Base-by-base conservation (phyloP, 306 rosid genomes). In the Castanospermum australe region DNA sequence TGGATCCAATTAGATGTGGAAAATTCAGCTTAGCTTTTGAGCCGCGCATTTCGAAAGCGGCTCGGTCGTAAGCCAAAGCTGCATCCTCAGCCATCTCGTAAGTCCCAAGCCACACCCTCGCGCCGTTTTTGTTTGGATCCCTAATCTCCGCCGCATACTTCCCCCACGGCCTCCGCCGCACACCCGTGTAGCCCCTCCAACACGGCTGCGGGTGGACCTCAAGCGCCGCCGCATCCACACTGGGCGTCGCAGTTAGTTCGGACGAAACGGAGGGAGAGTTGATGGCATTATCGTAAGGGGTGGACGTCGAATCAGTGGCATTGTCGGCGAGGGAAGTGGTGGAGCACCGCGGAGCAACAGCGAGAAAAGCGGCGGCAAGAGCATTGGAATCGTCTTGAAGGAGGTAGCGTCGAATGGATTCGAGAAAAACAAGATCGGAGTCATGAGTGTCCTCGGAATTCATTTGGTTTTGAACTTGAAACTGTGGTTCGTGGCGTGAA, bases 91-190 rank as follows among this genome's bases (percentile, higher is more conserved):
- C 71, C 24, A 42, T 69, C 17, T 79, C 77, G 17, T 68, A 79
- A 7, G 83, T 79, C n/a, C 83, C 83, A 8, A 79, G 83, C 83
- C 83, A 79, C 14, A 69, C 77, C 71, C 83, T 69, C 13, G 50
- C 30, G n/a, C 83, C 83, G 17, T 79, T 54, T 52, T 56, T 79
- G 28, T 75, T 79, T 14, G 83, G 72, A 66, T 79, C 83, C 28
- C 83, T 79, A 20, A 79, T 79, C 77, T 79, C 83, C 8, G 83
- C 83, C 25, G 83, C 83, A 61, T 56, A 79, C 35, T 79, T 79
- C 6, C 83, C 83, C 83, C 83, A 79, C 0, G 83, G 83, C 71
- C 83, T 59, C 14, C 71, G 22, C 61, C 77, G 42, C 25, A 79
- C 82, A 5, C 82, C 82, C 59, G 62, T 68, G 35, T 68, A 79